Conservation (phyloP, 345 rosid species). For the Carallia brachiata region DNA sequence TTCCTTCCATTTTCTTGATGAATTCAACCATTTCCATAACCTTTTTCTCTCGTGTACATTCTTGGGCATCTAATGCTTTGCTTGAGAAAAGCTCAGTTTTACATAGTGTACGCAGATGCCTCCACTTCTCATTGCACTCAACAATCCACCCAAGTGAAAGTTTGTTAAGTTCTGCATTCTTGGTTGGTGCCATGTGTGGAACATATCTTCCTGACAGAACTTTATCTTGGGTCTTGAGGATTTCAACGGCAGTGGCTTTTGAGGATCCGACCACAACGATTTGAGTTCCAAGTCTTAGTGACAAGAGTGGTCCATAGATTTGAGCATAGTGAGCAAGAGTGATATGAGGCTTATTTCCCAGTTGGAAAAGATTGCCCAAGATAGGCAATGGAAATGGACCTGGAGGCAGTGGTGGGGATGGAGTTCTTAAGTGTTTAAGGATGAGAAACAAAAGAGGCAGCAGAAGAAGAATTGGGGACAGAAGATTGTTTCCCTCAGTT, state of each 20-base stretch:
- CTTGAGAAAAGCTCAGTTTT: slow-evolving; percentile 31
- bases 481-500: slow-evolving; percentile 8
- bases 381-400: slow-evolving; percentile 38
- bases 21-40: slow-evolving; percentile 26
- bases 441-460: slow-evolving; percentile 19
- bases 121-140: slow-evolving; percentile 37
- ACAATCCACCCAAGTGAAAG: slow-evolving; percentile 32
- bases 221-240: slow-evolving; percentile 32
- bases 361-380: slow-evolving; percentile 35
- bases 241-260: slow-evolving; percentile 31
- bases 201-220: slow-evolving; percentile 36
- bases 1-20: slow-evolving; percentile 28
- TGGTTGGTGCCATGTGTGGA: slow-evolving; percentile 30
- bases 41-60: slow-evolving; percentile 21
- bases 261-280: slow-evolving; percentile 36
- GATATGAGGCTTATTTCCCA: slow-evolving; percentile 30
- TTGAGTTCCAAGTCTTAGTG: slow-evolving; percentile 33
- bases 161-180: slow-evolving; percentile 27
- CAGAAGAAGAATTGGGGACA: slow-evolving; percentile 19
- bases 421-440: slow-evolving; percentile 15
- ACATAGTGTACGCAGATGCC: slow-evolving; percentile 19
- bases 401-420: slow-evolving; percentile 27
- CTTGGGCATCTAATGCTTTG: slow-evolving; percentile 25
- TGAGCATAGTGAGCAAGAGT: slow-evolving; percentile 20
- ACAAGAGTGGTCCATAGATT: slow-evolving; percentile 32